A percentile compares a stretch with the other conserved stretches of the same genome.
Conservation (phyloP, 2,329 filamentous ascomycete species). For the Immersiporthe knoxdaviesiana region DNA sequence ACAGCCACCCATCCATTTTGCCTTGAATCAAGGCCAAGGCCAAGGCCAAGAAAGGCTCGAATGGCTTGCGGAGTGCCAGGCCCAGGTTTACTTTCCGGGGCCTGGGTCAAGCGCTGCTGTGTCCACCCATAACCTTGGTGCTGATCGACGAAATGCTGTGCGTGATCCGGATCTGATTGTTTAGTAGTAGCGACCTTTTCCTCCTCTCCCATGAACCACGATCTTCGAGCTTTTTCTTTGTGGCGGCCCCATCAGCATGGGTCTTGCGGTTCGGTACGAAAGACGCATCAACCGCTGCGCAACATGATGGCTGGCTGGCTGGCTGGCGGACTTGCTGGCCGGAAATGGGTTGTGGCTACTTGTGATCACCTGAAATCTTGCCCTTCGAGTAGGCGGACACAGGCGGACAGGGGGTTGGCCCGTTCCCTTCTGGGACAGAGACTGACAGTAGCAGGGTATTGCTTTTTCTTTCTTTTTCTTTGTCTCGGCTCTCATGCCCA, state of each 20-base stretch:
- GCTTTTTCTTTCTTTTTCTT: slow-evolving; percentile 22
- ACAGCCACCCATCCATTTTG: slow-evolving; percentile 35
- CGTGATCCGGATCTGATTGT: slow-evolving; percentile 25
- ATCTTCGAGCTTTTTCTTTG: slow-evolving; percentile 39
- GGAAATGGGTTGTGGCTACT: neutral
- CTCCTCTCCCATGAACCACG: slow-evolving; percentile 43
- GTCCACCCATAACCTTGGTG: slow-evolving; percentile 14
- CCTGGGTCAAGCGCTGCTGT: slow-evolving; percentile 19
- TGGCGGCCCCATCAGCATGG: slow-evolving; percentile 30
- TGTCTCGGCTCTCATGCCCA: slow-evolving; percentile 12
- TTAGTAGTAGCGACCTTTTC: slow-evolving; percentile 38
- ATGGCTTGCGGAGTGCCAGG: slow-evolving; percentile 31
- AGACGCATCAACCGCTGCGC: slow-evolving; percentile 28
- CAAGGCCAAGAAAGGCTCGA: slow-evolving; percentile 13
- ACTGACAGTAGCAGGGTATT: slow-evolving; percentile 14
- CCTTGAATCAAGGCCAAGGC: slow-evolving; percentile 23
- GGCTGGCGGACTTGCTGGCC: slow-evolving; percentile 4
- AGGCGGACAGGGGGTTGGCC: neutral
- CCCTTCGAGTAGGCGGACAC: neutral
- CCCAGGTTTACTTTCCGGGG: slow-evolving; percentile 12
- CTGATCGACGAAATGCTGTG: slow-evolving; percentile 6
- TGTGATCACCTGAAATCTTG: slow-evolving; percentile 9
- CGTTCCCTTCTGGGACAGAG: slow-evolving; percentile 12
- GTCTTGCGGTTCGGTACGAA: slow-evolving; percentile 32
- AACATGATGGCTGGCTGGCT: neutral